Evolutionary conservation across 164 flowering plant genomes (phyloP).

Genomic region (Aristolochia fimbriata): DNA sequence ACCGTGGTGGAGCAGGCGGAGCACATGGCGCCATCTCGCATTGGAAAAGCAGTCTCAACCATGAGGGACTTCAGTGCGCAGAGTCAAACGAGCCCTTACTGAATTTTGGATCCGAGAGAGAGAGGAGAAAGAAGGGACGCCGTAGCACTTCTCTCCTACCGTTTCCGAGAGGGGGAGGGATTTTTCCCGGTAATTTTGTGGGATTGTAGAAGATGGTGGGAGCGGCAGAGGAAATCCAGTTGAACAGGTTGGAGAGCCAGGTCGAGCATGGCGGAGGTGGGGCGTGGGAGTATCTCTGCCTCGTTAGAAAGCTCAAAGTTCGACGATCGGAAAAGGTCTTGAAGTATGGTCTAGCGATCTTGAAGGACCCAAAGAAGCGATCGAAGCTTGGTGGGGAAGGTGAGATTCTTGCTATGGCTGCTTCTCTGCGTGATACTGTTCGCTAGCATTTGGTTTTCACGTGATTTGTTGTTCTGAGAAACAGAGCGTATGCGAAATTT

Average conservation of each 20-base stretch:
- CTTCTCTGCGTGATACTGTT: background rate
- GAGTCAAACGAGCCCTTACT: too few species aligned
- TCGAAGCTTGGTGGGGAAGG: conserved; percentile 75
- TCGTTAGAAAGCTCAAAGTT: conserved; percentile 77
- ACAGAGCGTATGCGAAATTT: background rate
- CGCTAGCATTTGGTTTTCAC: background rate
- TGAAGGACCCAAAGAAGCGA: conserved; percentile 68
- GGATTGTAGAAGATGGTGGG: conserved; percentile 52
- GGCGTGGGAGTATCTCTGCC: conserved; percentile 88
- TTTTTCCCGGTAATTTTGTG: background rate
- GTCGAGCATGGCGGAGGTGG: conserved; percentile 96
- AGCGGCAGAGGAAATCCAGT: conserved; percentile 55
- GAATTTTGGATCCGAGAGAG: background rate
- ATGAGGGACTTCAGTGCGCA: too few species aligned
- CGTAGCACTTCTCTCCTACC: background rate
- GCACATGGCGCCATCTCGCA: too few species aligned
- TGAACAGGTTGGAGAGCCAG: conserved; percentile 66
- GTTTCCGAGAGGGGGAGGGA: too few species aligned
- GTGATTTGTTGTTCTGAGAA: background rate
- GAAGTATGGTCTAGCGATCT: conserved; percentile 58
- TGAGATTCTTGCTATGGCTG: conserved; percentile 11
- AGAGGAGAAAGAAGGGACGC: conserved; percentile 6
- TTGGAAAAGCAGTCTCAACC: too few species aligned
- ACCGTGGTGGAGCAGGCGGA: too few species aligned
- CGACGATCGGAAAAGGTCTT: conserved; percentile 84